Conservation (phyloP, 768 basidiomycete species). For the Podaxis sp. region DNA sequence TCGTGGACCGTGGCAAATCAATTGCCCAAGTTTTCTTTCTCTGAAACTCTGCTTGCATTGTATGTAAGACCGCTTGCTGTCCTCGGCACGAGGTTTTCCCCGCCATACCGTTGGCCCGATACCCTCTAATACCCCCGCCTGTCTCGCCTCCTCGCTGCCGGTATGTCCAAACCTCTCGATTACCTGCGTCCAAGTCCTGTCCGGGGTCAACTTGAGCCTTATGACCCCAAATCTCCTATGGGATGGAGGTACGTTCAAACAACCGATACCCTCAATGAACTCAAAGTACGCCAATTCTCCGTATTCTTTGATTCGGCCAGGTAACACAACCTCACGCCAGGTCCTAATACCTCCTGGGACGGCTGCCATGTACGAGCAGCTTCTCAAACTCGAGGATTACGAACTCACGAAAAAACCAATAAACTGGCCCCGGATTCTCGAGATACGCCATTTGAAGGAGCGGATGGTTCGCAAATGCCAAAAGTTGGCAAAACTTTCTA, state of each 20-base stretch:
- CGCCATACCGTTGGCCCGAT: not conserved
- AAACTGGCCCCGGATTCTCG: constrained; percentile 67
- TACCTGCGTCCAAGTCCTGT: constrained; percentile 65
- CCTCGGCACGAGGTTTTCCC: not conserved
- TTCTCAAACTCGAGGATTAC: constrained; percentile 57
- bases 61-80: constrained; percentile 1
- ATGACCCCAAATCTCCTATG: constrained; percentile 48
- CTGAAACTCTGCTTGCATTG: constrained; percentile 7
- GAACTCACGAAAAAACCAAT: constrained; percentile 61
- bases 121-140: constrained; percentile 1
- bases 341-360: constrained; percentile 69
- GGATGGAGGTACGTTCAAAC: constrained; percentile 76
- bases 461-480: constrained; percentile 81
- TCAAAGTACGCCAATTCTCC: constrained; percentile 47
- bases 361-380: constrained; percentile 61
- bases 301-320: not conserved
- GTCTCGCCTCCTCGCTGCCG: constrained; percentile 13
- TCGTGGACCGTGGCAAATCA: constrained; percentile 13
- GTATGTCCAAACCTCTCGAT: constrained; percentile 40
- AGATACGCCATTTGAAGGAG: constrained; percentile 78
- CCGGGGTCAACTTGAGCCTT: constrained; percentile 73
- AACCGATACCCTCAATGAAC: constrained; percentile 73
- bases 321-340: constrained; percentile 27
- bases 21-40: constrained; percentile 11
- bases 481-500: constrained; percentile 47